Percentiles rank a stretch among this genome's conserved stretches.
phyloP scores from a whole-genome alignment of 768 basidiomycete species.

The Tephrocybe sp. region DNA sequence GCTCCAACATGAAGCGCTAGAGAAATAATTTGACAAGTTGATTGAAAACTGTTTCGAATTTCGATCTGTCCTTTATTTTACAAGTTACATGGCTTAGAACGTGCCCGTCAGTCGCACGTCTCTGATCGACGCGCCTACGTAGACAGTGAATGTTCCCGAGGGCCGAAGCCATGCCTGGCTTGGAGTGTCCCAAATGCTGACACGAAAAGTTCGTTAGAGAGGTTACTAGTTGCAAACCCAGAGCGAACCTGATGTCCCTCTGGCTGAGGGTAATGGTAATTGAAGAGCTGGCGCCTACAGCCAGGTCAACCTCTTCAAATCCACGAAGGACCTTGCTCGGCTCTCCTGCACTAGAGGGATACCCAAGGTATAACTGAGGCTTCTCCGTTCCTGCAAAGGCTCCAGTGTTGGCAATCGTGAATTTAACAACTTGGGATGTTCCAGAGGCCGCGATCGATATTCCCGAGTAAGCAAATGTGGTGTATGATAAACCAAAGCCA shows the following conservation, averaged over 20 bases:
- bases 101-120: constrained; percentile 44
- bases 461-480: constrained; percentile 63
- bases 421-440: constrained; percentile 35
- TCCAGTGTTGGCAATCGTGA: constrained; percentile 50
- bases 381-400: constrained; percentile 50
- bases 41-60: no score
- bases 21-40: no score
- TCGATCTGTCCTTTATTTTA: background rate
- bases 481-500: constrained; percentile 76
- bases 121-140: constrained; percentile 50
- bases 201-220: background rate
- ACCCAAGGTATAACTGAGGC: constrained; percentile 54
- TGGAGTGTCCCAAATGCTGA: constrained; percentile 52
- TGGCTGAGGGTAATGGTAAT: constrained; percentile 38
- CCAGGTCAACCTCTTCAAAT: constrained; percentile 47
- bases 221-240: background rate
- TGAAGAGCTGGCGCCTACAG: constrained; percentile 31
- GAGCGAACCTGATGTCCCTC: constrained; percentile 46
- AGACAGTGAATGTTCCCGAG: constrained; percentile 49
- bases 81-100: constrained; percentile 10
- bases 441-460: constrained; percentile 38
- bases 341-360: constrained; percentile 44
- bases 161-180: constrained; percentile 52
- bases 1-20: background rate
- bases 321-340: constrained; percentile 51